Conservation (phyloP, 805 yeast genomes). For the Metschnikowia similis region DNA sequence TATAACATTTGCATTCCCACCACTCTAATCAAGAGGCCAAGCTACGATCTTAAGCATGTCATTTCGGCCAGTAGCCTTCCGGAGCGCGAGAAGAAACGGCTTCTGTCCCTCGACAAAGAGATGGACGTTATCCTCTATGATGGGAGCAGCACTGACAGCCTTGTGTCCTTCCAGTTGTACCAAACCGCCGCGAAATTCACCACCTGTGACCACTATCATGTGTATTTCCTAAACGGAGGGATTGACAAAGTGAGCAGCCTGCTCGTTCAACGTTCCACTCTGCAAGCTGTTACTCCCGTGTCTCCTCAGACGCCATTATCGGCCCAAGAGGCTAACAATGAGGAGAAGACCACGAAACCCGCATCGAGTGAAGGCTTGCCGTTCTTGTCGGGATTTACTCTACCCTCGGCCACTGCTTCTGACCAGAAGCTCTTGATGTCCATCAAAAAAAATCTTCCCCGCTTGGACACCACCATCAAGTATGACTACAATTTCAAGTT, state of each 20-base stretch:
- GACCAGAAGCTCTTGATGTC: constrained; percentile 33
- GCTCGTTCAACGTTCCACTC: constrained; percentile 9
- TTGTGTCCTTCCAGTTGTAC: constrained; percentile 25
- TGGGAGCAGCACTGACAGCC: constrained; percentile 18
- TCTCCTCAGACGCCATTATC: constrained; percentile 10
- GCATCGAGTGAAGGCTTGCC: constrained; percentile 9
- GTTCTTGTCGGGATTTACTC: constrained; percentile 36
- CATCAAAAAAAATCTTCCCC: constrained; percentile 31
- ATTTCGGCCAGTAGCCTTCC: constrained; percentile 29
- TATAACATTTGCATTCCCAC: constrained; percentile 42
- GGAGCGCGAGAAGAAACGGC: constrained; percentile 15
- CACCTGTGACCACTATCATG: constrained; percentile 18
- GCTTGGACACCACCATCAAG: constrained; percentile 17
- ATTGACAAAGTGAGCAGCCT: constrained; percentile 13
- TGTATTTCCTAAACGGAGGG: constrained; percentile 28
- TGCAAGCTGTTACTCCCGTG: constrained; percentile 12
- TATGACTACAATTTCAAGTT: constrained; percentile 24
- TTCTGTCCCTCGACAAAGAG: constrained; percentile 14
- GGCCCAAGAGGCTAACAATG: constrained; percentile 2
- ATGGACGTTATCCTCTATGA: constrained; percentile 33
- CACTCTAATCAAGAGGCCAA: constrained; percentile 38
- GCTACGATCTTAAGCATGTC: constrained; percentile 30
- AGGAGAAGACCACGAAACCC: background rate
- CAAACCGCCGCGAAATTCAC: constrained; percentile 33
- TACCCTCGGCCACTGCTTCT: constrained; percentile 38